Conservation (phyloP, 768 basidiomycete genomes). For the Boletellus ananas region DNA sequence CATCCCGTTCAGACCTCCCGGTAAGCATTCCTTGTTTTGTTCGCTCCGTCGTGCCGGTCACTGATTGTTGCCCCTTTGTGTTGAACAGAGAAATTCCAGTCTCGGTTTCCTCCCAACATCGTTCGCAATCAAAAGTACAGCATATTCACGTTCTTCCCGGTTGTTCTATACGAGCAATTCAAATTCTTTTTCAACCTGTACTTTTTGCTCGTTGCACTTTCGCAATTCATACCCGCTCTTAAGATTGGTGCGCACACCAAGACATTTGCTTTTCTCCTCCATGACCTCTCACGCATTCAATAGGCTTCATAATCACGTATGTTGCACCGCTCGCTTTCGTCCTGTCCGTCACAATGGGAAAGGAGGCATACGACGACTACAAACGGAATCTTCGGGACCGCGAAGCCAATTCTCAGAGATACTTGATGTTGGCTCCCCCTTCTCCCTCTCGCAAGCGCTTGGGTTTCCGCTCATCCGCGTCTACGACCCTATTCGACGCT, state of each 20-base stretch:
- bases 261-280: not conserved
- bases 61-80: conserved; percentile 1
- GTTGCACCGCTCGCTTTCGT: conserved; percentile 96
- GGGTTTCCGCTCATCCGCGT: conserved; percentile 12
- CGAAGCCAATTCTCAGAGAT: conserved; percentile 93
- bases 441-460: conserved; percentile 29
- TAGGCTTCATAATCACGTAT: conserved; percentile 94
- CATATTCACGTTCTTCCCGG: conserved; percentile 90
- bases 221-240: conserved; percentile 92
- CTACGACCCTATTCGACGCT: conserved; percentile 16
- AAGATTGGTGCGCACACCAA: conserved; percentile 71
- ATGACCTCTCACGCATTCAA: not conserved
- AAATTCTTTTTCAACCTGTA: conserved; percentile 99
- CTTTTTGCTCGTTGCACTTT: conserved; percentile 93
- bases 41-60: not conserved
- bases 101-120: conserved; percentile 78
- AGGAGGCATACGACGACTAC: conserved; percentile 99
- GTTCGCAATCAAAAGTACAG: conserved; percentile 99
- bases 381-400: conserved; percentile 87
- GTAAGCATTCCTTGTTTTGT: conserved; percentile 32
- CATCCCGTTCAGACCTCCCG: conserved; percentile 72
- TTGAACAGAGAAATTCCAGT: conserved; percentile 62
- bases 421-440: conserved; percentile 71
- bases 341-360: conserved; percentile 92
- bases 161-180: conserved; percentile 99